These are phyloP conservation scores for Tothia fuscella DNA, from an alignment of 2,329 filamentous ascomycete species.

Conservation along the genomic window DNA sequence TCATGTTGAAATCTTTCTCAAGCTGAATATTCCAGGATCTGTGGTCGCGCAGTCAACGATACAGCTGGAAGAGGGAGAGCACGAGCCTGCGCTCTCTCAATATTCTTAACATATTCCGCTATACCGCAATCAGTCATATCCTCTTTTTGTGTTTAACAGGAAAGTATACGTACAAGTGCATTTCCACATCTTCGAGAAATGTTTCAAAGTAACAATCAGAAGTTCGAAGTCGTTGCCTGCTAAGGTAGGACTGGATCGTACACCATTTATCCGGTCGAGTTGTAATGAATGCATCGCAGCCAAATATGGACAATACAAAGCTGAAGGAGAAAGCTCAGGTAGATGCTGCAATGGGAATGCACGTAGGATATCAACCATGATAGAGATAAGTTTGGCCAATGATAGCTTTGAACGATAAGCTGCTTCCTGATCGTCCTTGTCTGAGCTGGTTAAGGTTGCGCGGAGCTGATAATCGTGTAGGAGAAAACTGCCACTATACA, in stretches of 20 bases:
- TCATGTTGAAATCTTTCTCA: not conserved
- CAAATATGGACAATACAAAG: conserved; percentile 8
- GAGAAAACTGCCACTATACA: conserved; percentile 3
- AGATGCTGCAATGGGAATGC: conserved; percentile 7
- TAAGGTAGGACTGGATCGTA: not conserved
- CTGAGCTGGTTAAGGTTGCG: conserved; percentile 1
- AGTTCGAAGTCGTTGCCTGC: conserved; percentile 2
- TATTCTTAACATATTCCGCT: conserved; percentile 6
- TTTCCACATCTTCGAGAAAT: conserved; percentile 7
- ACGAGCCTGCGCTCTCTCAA: conserved; percentile 4
- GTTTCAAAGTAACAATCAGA: conserved; percentile 2
- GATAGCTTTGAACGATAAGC: conserved; percentile 7
- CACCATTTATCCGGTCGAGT: conserved; percentile 3
- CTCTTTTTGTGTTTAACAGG: not conserved
- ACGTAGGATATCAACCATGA: conserved; percentile 8
- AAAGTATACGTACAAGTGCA: conserved; percentile 2
- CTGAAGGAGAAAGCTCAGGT: conserved; percentile 5
- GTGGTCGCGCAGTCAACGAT: not conserved
- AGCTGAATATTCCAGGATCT: not conserved
- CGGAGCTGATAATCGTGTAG: conserved; percentile 9
- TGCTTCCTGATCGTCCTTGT: conserved; percentile 5
- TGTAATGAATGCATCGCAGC: conserved; percentile 3
- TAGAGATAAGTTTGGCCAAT: conserved; percentile 7
- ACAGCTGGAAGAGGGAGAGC: conserved; percentile 3
- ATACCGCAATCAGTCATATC: not conserved